Percentiles rank a stretch among this genome's conserved stretches.
Conservation (phyloP, 176 grass and related monocot genomes). For the Chrysopogon serrulatus region DNA sequence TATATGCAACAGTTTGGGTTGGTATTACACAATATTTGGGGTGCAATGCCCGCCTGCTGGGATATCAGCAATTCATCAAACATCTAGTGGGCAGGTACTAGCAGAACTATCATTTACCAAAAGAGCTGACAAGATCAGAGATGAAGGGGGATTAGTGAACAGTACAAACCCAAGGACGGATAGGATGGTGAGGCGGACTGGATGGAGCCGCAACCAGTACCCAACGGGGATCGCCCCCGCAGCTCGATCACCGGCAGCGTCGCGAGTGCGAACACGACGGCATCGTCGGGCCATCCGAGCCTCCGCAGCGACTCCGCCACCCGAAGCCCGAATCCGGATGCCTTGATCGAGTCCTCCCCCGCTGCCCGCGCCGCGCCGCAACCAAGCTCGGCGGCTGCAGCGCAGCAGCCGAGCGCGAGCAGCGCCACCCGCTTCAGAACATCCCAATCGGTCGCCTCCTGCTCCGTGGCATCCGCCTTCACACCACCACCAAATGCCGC, state of each 20-base stretch:
- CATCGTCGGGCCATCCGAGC: conserved; percentile 82
- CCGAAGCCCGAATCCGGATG: conserved; percentile 77
- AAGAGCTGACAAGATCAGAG: not conserved
- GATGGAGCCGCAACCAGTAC: conserved; percentile 91
- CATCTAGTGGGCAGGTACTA: not conserved
- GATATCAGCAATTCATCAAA: not conserved
- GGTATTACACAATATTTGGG: not conserved
- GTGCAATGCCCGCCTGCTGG: not conserved
- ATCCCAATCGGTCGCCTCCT: conserved; percentile 2
- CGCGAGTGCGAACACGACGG: conserved; percentile 72
- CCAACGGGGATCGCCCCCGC: conserved; percentile 80
- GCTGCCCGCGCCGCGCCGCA: conserved; percentile 41
- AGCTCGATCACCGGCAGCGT: conserved; percentile 90
- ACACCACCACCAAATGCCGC: not conserved
- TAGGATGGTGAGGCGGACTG: conserved; percentile 64
- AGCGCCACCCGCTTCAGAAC: conserved; percentile 1
- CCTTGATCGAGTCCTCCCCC: conserved; percentile 58
- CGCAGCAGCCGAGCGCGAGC: conserved; percentile 15
- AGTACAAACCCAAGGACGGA: conserved; percentile 67
- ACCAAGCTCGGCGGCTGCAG: conserved; percentile 6
- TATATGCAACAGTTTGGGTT: not conserved
- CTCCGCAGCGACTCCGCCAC: conserved; percentile 62
- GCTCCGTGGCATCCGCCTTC: not conserved
- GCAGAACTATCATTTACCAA: not conserved
- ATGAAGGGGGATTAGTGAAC: not conserved